Evolutionary conservation across 75 land plant species (phyloP).

Genomic region (Pseudotsuga menziesii): DNA sequence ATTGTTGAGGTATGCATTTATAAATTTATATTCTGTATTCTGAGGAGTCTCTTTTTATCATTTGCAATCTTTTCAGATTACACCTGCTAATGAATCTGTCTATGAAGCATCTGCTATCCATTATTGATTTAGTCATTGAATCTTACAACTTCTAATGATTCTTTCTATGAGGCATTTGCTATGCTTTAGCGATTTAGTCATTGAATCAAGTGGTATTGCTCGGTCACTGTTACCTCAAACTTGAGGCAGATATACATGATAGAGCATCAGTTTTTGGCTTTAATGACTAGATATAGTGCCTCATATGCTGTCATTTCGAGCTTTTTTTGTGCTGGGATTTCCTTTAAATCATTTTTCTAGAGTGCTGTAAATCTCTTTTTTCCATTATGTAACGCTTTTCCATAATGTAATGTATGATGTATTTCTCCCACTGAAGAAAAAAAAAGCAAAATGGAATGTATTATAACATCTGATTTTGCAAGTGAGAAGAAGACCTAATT

Average conservation of each 20-base stretch:
- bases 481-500: neutral
- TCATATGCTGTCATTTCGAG: neutral
- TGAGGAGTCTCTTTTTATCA: neutral
- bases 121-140: neutral
- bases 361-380: no score
- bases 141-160: no score
- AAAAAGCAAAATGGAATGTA: neutral
- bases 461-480: neutral
- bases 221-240: no score
- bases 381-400: no score
- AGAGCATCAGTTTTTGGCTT: neutral
- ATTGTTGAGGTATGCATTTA: constrained; percentile 58
- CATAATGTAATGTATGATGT: no score
- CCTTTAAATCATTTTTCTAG: no score
- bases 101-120: neutral
- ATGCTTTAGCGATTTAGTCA: no score
- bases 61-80: neutral
- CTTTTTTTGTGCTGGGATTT: no score
- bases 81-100: neutral
- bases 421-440: no score
- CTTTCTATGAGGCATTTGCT: no score
- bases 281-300: neutral
- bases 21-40: neutral
- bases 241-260: neutral
- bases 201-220: neutral